Evolutionary conservation across 2,329 filamentous ascomycete species (phyloP).

Genomic region (Cadophora luteo-olivacea): DNA sequence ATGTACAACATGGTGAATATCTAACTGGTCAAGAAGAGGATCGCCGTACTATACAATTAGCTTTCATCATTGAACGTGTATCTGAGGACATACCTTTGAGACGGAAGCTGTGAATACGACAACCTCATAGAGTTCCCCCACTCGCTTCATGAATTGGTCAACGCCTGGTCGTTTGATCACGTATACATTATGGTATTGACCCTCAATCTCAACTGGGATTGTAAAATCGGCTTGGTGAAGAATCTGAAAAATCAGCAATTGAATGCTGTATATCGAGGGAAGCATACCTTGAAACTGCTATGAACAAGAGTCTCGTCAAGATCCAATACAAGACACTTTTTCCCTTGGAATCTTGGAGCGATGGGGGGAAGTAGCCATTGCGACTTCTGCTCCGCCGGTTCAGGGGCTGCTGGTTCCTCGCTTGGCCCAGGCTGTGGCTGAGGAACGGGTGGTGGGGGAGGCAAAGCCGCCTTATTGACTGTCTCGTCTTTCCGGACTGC

Average conservation of each 20-base stretch:
- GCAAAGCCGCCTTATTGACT: conserved; percentile 32
- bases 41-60: conserved; percentile 78
- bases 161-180: conserved; percentile 99
- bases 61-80: conserved; percentile 11
- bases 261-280: background rate
- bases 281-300: conserved; percentile 94
- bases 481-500: conserved; percentile 35
- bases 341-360: conserved; percentile 78
- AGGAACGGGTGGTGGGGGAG: conserved; percentile 40
- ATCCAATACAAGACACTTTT: conserved; percentile 94
- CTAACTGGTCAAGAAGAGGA: conserved; percentile 91
- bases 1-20: conserved; percentile 96
- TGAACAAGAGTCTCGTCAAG: conserved; percentile 97
- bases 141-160: conserved; percentile 98
- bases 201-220: conserved; percentile 98
- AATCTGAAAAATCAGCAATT: conserved; percentile 62
- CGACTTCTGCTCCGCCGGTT: conserved; percentile 43
- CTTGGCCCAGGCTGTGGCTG: conserved; percentile 27
- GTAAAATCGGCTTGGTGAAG: conserved; percentile 98
- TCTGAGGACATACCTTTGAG: conserved; percentile 73
- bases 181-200: conserved; percentile 98
- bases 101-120: conserved; percentile 99
- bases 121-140: conserved; percentile 97
- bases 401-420: conserved; percentile 34
- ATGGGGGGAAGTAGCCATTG: conserved; percentile 77